A percentile compares a stretch with the other conserved stretches of the same genome.
Conservation (phyloP, 805 yeast species). For the Nakazawaea pomicola region DNA sequence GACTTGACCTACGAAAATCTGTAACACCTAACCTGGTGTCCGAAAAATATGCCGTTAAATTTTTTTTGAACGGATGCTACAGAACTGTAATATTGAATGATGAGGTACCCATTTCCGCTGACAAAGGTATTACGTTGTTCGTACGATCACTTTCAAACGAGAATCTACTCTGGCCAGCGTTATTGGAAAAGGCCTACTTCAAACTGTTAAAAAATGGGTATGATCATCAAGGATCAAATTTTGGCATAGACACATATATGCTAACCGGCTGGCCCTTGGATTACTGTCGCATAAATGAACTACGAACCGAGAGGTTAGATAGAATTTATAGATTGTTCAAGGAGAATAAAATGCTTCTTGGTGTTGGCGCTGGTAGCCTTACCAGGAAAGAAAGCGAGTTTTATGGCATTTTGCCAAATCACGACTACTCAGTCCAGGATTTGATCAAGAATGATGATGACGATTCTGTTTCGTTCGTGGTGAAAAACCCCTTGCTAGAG, state of each 20-base stretch:
- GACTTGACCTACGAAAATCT: conserved; percentile 19
- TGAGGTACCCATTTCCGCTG: conserved; percentile 32
- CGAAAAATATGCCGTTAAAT: conserved; percentile 32
- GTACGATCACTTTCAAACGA: conserved; percentile 32
- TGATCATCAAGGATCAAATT: conserved; percentile 68
- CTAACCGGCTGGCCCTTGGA: conserved; percentile 77
- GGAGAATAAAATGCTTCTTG: conserved; percentile 39
- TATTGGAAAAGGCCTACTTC: conserved; percentile 75
- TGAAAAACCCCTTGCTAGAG: conserved; percentile 44
- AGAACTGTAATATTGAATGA: conserved; percentile 46
- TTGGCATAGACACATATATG: conserved; percentile 61
- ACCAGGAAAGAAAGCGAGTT: conserved; percentile 28
- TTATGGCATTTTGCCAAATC: conserved; percentile 45
- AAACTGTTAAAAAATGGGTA: conserved; percentile 50
- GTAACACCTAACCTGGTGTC: conserved; percentile 24
- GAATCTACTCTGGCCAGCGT: conserved; percentile 54
- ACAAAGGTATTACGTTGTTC: conserved; percentile 20
- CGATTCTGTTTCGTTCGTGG: conserved; percentile 18
- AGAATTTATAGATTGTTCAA: conserved; percentile 25
- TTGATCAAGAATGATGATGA: conserved; percentile 21
- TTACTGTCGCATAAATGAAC: conserved; percentile 29
- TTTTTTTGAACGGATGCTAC: conserved; percentile 48
- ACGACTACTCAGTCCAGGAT: conserved; percentile 65
- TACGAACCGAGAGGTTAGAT: conserved; percentile 27
- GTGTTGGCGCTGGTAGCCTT: conserved; percentile 62